A percentile compares a stretch with the other conserved stretches of the same genome.
These are phyloP conservation scores for Diaporthe citri DNA, from an alignment of 2,329 filamentous ascomycete species.

Conservation along the genomic window DNA sequence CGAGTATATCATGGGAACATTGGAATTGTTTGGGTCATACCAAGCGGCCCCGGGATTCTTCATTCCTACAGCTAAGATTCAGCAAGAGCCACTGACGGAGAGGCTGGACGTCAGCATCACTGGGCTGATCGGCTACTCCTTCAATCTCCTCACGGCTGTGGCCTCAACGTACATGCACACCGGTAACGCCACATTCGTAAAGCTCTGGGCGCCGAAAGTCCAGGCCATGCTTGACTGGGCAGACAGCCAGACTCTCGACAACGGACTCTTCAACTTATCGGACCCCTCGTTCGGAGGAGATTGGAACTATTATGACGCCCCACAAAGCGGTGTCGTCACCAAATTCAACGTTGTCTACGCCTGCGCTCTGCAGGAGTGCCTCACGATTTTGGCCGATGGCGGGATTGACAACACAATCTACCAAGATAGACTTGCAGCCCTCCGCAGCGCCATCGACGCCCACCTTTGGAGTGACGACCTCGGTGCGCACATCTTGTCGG, in stretches of 20 bases:
- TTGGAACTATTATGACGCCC: background rate
- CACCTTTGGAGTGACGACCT: background rate
- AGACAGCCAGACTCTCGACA: background rate
- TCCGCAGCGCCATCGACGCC: background rate
- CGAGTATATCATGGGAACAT: background rate
- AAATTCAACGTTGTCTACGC: slow-evolving; percentile 3
- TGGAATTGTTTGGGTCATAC: background rate
- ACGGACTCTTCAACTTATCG: background rate
- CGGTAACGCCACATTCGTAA: background rate
- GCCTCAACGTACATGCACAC: background rate
- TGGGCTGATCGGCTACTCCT: background rate
- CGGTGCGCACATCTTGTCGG: background rate
- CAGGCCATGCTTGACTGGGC: background rate
- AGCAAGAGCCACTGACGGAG: background rate
- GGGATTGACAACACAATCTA: background rate
- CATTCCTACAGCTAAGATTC: slow-evolving; percentile 1
- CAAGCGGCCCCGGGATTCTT: slow-evolving; percentile 6
- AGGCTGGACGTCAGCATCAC: background rate
- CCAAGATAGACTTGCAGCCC: background rate
- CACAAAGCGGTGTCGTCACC: background rate
- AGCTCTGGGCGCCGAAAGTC: background rate
- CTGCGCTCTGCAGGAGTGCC: background rate
- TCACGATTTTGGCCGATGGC: background rate
- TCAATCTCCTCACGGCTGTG: background rate
- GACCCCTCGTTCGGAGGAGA: background rate